These are phyloP conservation scores for Aspergillus ruber DNA, from an alignment of 2,329 filamentous ascomycete species.

Conservation along the genomic window DNA sequence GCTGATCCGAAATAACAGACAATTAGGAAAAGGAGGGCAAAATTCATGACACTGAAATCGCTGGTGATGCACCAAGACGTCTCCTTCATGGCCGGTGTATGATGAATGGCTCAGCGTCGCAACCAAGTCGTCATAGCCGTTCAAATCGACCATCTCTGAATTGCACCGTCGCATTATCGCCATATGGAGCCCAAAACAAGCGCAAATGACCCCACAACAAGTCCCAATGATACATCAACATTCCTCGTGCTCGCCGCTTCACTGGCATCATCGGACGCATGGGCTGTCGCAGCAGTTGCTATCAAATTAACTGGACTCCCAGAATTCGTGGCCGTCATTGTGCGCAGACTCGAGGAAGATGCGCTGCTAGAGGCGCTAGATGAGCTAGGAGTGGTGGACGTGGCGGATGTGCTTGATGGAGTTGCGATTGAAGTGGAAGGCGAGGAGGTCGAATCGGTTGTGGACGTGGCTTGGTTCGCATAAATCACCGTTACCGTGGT, in stretches of 20 bases:
- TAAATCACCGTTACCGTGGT: slow-evolving; percentile 40
- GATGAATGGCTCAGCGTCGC: too few species aligned
- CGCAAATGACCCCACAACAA: slow-evolving; percentile 33
- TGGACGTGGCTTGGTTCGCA: slow-evolving; percentile 31
- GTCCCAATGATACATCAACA: slow-evolving; percentile 15
- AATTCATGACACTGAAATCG: too few species aligned
- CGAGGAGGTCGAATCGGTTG: not conserved
- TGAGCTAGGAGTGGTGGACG: slow-evolving; percentile 3
- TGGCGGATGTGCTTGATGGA: not conserved
- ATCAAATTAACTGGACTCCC: slow-evolving; percentile 7
- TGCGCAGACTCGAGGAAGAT: slow-evolving; percentile 4
- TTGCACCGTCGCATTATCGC: not conserved
- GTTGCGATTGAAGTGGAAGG: not conserved
- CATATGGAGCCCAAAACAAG: slow-evolving; percentile 23
- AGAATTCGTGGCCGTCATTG: slow-evolving; percentile 17
- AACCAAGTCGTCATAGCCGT: too few species aligned
- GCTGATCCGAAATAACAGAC: too few species aligned
- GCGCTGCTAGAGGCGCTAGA: slow-evolving; percentile 15
- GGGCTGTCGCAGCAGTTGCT: slow-evolving; percentile 10
- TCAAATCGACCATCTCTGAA: too few species aligned
- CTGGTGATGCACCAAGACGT: too few species aligned
- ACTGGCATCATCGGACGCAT: slow-evolving; percentile 12
- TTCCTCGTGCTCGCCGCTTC: slow-evolving; percentile 12
- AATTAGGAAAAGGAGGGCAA: too few species aligned
- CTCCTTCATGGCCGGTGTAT: too few species aligned